Evolutionary conservation across 345 rosid genomes (phyloP).

Genomic region (rapeseed (Brassica napus)): Da-Ae NC_063449.1:40733501-40734000

Average conservation of each 20-base stretch:
- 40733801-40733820: neutral
- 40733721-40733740: neutral
- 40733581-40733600: too few species aligned
- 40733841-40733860: neutral
- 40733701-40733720: neutral
- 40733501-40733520: neutral
- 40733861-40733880: neutral
- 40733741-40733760: neutral
- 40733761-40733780: conserved; percentile 14
- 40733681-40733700: neutral
- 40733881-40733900: neutral
- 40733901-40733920: neutral
- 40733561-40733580: neutral
- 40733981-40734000: too few species aligned
- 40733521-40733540: neutral
- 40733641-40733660: neutral
- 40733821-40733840: neutral
- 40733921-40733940: neutral
- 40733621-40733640: neutral
- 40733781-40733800: neutral
- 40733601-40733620: neutral
- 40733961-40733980: neutral
- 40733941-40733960: neutral
- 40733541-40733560: neutral
- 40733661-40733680: neutral